phyloP scores from a whole-genome alignment of 192 early-diverging fungal species.

The Backusella psychrophila region DNA sequence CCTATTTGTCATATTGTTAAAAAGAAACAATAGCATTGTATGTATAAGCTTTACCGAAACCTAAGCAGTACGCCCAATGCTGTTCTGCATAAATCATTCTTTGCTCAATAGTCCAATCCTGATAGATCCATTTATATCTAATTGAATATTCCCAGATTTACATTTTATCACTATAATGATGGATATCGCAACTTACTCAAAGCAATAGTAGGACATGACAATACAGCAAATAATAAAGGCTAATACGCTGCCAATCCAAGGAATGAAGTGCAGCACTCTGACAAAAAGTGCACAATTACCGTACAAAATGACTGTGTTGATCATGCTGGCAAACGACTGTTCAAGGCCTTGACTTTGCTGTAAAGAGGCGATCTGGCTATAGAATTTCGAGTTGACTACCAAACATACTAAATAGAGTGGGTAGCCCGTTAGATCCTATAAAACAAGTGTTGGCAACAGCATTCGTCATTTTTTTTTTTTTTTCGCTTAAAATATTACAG shows the following conservation, averaged over 20 bases:
- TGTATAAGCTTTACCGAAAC: slow-evolving; percentile 23
- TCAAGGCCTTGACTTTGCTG: slow-evolving; percentile 14
- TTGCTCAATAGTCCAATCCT: slow-evolving; percentile 29
- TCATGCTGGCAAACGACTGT: slow-evolving; percentile 11
- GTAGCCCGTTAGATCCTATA: slow-evolving; percentile 28
- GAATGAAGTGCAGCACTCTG: slow-evolving; percentile 16
- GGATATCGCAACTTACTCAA: slow-evolving; percentile 29
- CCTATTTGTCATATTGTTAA: not conserved
- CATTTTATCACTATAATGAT: not conserved
- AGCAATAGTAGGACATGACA: slow-evolving; percentile 35
- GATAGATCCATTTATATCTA: slow-evolving; percentile 32
- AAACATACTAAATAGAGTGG: slow-evolving; percentile 29
- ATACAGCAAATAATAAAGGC: slow-evolving; percentile 23
- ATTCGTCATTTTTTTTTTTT: not conserved
- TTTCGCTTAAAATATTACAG: slow-evolving; percentile 1
- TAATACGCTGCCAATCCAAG: slow-evolving; percentile 14
- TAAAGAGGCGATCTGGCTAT: slow-evolving; percentile 19
- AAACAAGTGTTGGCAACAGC: not conserved
- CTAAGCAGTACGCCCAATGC: slow-evolving; percentile 36
- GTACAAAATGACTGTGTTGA: slow-evolving; percentile 30
- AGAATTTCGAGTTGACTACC: slow-evolving; percentile 23
- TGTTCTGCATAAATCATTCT: slow-evolving; percentile 25
- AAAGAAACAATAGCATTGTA: too few relatives aligned
- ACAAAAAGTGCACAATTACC: slow-evolving; percentile 23
- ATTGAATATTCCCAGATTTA: not conserved